These are phyloP conservation scores for Scedosporium apiospermum DNA, from an alignment of 2,329 filamentous ascomycete species.

Conservation along the genomic window DNA sequence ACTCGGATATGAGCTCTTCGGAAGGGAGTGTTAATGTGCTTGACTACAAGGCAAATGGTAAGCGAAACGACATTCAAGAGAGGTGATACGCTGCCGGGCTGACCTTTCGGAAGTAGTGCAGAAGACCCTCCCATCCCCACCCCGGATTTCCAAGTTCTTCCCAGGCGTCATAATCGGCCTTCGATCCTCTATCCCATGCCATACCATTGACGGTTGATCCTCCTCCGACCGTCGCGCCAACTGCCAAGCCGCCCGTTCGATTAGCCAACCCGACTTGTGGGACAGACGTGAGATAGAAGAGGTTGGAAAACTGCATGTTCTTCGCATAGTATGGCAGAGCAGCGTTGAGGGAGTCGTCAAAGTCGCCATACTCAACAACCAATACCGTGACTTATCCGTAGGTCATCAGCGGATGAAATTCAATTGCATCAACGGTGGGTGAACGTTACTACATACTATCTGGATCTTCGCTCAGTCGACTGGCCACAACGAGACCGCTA, in stretches of 20 bases:
- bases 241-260: slow-evolving; percentile 12
- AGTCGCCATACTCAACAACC: slow-evolving; percentile 20
- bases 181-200: slow-evolving; percentile 18
- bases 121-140: slow-evolving; percentile 25
- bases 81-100: not conserved
- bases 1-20: not conserved
- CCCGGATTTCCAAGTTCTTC: slow-evolving; percentile 24
- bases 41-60: not conserved
- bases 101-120: slow-evolving; percentile 14
- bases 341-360: slow-evolving; percentile 14
- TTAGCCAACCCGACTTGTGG: slow-evolving; percentile 16
- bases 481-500: slow-evolving; percentile 23
- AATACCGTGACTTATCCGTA: slow-evolving; percentile 13
- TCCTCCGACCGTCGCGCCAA: slow-evolving; percentile 19
- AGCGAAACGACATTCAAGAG: not conserved
- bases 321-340: slow-evolving; percentile 14
- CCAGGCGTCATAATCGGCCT: slow-evolving; percentile 23
- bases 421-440: not conserved
- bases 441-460: slow-evolving; percentile 9
- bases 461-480: slow-evolving; percentile 22
- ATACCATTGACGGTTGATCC: slow-evolving; percentile 21
- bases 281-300: slow-evolving; percentile 14
- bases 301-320: slow-evolving; percentile 8
- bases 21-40: not conserved
- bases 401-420: not conserved